phyloP scores from a whole-genome alignment of 768 basidiomycete species.

The Xerocomus brunneocitrinus region DNA sequence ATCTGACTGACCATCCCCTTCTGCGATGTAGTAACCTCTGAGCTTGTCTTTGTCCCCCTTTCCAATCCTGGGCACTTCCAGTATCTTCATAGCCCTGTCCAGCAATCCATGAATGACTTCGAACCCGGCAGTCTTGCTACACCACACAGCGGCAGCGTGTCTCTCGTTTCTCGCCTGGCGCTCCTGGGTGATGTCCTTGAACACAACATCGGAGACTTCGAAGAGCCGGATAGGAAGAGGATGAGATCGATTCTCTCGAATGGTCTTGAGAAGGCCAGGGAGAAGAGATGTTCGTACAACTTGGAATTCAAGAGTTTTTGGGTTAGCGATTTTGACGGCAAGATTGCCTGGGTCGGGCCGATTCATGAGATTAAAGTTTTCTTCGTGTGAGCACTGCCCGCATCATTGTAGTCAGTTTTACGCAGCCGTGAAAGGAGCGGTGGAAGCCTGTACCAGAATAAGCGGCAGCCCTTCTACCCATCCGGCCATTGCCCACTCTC shows the following conservation, averaged over 20 bases:
- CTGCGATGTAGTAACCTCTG: slow-evolving; percentile 90
- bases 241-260: slow-evolving; percentile 94
- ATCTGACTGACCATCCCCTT: slow-evolving; percentile 64
- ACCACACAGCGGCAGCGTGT: slow-evolving; percentile 89
- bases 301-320: slow-evolving; percentile 97
- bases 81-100: slow-evolving; percentile 93
- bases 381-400: slow-evolving; percentile 91
- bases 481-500: slow-evolving; percentile 91
- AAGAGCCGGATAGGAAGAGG: slow-evolving; percentile 90
- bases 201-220: slow-evolving; percentile 88
- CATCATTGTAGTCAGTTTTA: slow-evolving; percentile 3
- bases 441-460: slow-evolving; percentile 60
- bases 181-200: slow-evolving; percentile 77
- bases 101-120: slow-evolving; percentile 94
- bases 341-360: slow-evolving; percentile 73
- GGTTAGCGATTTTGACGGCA: slow-evolving; percentile 92
- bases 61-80: slow-evolving; percentile 81
- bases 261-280: slow-evolving; percentile 93
- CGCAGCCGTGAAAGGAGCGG: not conserved
- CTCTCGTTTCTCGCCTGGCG: slow-evolving; percentile 85
- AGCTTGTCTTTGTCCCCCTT: slow-evolving; percentile 49
- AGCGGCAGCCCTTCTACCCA: slow-evolving; percentile 95
- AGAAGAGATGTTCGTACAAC: slow-evolving; percentile 94
- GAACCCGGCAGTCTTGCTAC: slow-evolving; percentile 95
- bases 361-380: slow-evolving; percentile 95